phyloP scores from a whole-genome alignment of 768 basidiomycete genomes.

The Amanita exitialis region DNA sequence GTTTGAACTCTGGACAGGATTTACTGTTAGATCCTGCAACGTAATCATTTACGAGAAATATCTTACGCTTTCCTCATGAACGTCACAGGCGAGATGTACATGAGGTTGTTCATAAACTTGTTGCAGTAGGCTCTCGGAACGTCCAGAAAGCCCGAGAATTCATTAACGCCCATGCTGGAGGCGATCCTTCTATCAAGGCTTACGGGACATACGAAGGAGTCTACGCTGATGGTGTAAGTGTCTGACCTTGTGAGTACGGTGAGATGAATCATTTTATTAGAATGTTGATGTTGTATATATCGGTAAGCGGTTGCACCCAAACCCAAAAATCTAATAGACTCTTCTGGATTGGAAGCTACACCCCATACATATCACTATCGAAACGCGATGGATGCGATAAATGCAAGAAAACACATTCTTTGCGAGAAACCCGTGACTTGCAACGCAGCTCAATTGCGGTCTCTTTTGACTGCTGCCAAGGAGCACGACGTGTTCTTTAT shows the following conservation, averaged over 20 bases:
- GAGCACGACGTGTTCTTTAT: conserved; percentile 79
- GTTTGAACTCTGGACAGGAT: conserved; percentile 38
- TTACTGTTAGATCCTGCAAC: conserved; percentile 65
- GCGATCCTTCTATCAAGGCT: conserved; percentile 46
- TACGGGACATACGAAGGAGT: conserved; percentile 71
- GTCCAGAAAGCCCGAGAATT: conserved; percentile 62
- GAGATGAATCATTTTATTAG: conserved; percentile 19
- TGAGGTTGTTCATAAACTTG: conserved; percentile 59
- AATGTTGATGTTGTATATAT: conserved; percentile 74
- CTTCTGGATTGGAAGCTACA: conserved; percentile 37
- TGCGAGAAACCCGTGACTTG: conserved; percentile 85
- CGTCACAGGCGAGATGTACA: conserved; percentile 33
- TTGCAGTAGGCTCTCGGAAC: conserved; percentile 71
- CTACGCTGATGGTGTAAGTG: conserved; percentile 52
- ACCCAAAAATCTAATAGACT: not conserved
- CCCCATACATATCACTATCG: conserved; percentile 80
- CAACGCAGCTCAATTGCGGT: conserved; percentile 67
- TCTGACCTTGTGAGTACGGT: not conserved
- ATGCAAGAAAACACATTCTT: conserved; percentile 75
- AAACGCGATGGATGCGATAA: conserved; percentile 66
- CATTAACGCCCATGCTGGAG: conserved; percentile 40
- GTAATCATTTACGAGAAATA: conserved; percentile 17
- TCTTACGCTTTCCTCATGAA: not conserved
- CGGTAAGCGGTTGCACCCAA: conserved; percentile 25
- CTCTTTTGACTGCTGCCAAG: conserved; percentile 64